Evolutionary conservation across 2,329 filamentous ascomycete genomes (phyloP), one percentile per base, ranked within the genome.

Genomic region (Penicillium brevicompactum): DNA sequence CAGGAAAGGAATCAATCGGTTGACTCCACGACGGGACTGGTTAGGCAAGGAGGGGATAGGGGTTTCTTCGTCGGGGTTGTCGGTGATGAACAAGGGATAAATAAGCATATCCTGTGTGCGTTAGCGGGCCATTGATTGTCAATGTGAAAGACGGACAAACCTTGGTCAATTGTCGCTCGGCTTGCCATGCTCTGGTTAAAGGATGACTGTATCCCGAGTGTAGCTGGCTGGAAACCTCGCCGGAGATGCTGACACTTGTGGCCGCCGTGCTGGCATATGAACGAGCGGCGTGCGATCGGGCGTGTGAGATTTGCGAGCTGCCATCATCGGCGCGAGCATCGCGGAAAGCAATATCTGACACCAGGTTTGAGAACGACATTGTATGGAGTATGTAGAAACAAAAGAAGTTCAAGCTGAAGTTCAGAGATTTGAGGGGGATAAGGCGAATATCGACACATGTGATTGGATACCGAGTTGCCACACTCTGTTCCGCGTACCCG

Each of bases 81-180:
- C 94, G 68, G 94, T 96, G 62, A 99, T 86, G 80, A 99, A 99
- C 63, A 99, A 84, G 11, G 94, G 94, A 77, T 95, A 97, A 69
- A 99, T 97, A 68, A 99, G 88, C 94, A 97, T 97, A 37, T 92
- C 94, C 91, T 96, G 21, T 42, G 18, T 5, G 13, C 9, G 32
- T 58, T 41, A 56, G 46, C 46, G 18, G 46, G 18, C 13, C 22
- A 22, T 40, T 18, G 22, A 22, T 40, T 18, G 43, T 31, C 21
- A 30, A 34, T 27, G 9, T 13, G 10, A 46, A 30, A 22, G 24
- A 38, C 8, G 3, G 14, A 67, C 80, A 53, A 64, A 90, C 90
- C 86, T 93, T 93, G 59, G 90, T 93, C 72, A 94, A 81, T 77
- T 93, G 90, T 63, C 89, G 84, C 78, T 93, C 90, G 32, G 89